Percentiles rank a stretch among this genome's conserved stretches.
phyloP scores from a whole-genome alignment of 2,329 filamentous ascomycete species.

The Arthrobotrys musiformis region DNA sequence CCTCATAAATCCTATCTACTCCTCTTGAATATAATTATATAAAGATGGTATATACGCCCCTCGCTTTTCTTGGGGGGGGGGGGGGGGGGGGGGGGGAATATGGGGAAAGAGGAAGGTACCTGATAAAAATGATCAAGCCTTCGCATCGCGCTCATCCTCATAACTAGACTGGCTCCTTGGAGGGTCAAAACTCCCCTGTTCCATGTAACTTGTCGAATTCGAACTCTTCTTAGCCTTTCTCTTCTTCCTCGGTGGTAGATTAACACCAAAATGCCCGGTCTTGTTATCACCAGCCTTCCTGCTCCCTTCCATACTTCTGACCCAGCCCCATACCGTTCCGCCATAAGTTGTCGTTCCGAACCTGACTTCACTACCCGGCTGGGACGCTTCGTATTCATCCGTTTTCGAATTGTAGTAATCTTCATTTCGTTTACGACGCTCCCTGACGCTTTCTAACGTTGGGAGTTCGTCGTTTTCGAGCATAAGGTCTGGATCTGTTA shows the following conservation, averaged over 20 bases:
- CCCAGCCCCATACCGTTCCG: background rate
- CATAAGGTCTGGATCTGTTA: background rate
- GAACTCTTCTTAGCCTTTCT: background rate
- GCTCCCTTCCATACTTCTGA: slow-evolving; percentile 17
- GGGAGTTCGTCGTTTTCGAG: background rate
- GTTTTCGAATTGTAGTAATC: too few relatives aligned
- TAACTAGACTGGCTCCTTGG: too few relatives aligned
- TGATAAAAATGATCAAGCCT: too few relatives aligned
- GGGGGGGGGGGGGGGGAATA: too few relatives aligned
- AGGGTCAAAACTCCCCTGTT: too few relatives aligned
- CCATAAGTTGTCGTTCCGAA: slow-evolving; percentile 3
- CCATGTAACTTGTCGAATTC: too few relatives aligned
- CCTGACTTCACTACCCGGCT: background rate
- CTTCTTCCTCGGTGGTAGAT: background rate
- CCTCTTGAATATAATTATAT: too few relatives aligned
- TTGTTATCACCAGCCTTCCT: background rate
- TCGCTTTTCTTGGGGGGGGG: too few relatives aligned
- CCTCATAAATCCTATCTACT: too few relatives aligned
- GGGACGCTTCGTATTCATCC: background rate
- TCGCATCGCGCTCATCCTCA: too few relatives aligned
- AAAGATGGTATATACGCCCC: too few relatives aligned
- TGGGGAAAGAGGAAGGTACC: too few relatives aligned
- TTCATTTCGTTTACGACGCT: background rate
- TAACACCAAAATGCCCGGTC: background rate
- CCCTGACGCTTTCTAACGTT: background rate